A percentile compares a stretch with the other conserved stretches of the same genome.
Conservation (phyloP, 768 basidiomycete species). For the Lanmaoa pseudosensibilis region DNA sequence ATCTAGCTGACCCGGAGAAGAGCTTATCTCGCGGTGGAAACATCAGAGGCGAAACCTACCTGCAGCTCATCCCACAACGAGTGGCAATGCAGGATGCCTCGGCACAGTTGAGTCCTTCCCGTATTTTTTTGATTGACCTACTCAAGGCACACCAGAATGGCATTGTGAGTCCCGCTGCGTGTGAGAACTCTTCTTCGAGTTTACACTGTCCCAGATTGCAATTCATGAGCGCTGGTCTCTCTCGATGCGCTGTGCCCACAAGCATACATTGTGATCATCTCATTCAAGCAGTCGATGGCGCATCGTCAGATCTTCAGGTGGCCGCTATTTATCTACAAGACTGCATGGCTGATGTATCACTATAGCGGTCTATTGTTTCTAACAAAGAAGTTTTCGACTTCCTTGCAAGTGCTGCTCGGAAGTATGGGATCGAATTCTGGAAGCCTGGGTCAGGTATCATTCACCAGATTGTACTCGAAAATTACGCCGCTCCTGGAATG, state of each 20-base stretch:
- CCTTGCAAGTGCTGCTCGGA: constrained; percentile 84
- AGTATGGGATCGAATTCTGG: constrained; percentile 98
- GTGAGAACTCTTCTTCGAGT: constrained; percentile 1
- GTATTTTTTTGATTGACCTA: neutral
- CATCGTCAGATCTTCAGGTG: constrained; percentile 82
- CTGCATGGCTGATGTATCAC: neutral
- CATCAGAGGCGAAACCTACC: constrained; percentile 82
- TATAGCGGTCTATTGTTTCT: constrained; percentile 75
- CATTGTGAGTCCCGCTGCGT: constrained; percentile 51
- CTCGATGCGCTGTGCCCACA: constrained; percentile 79
- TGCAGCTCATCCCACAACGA: constrained; percentile 87
- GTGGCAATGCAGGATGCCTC: constrained; percentile 98
- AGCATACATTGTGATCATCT: constrained; percentile 99
- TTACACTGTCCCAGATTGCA: constrained; percentile 60
- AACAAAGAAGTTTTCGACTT: constrained; percentile 99
- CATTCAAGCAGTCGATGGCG: constrained; percentile 91
- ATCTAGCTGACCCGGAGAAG: constrained; percentile 77
- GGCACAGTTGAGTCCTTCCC: constrained; percentile 64
- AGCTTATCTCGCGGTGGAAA: constrained; percentile 62
- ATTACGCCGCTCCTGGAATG: constrained; percentile 94
- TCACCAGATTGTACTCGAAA: constrained; percentile 97
- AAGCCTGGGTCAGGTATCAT: constrained; percentile 88
- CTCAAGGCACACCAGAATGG: constrained; percentile 60
- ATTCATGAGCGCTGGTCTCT: constrained; percentile 95
- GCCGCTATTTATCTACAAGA: neutral